A percentile compares a stretch with the other conserved stretches of the same genome.
Evolutionary conservation across 2,329 filamentous ascomycete genomes (phyloP).

Genomic region (Colletotrichum neosansevieriae): DNA sequence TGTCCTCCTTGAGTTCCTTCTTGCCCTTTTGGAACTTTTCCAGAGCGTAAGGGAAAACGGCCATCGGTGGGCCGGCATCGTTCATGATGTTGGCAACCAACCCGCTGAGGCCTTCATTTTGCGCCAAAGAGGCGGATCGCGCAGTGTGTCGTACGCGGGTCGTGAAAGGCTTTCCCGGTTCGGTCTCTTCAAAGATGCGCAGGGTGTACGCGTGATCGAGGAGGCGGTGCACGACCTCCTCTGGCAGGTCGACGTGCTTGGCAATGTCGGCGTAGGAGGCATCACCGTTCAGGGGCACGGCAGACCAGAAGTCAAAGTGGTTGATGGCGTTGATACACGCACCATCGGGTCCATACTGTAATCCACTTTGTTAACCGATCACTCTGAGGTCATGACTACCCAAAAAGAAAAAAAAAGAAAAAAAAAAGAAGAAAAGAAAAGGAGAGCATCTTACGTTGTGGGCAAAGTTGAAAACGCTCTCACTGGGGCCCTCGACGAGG

Average conservation of each 20-base stretch:
- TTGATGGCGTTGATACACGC: slow-evolving; percentile 61
- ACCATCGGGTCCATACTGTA: slow-evolving; percentile 57
- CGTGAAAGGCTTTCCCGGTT: slow-evolving; percentile 31
- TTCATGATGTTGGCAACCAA: slow-evolving; percentile 54
- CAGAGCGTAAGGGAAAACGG: slow-evolving; percentile 50
- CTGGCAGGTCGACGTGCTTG: slow-evolving; percentile 51
- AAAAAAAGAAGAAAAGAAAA: too few relatives aligned
- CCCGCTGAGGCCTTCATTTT: slow-evolving; percentile 49
- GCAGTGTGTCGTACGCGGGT: slow-evolving; percentile 51
- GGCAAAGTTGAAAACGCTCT: slow-evolving; percentile 61
- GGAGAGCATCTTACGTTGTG: slow-evolving; percentile 49
- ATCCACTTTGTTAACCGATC: not conserved
- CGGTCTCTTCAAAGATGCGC: slow-evolving; percentile 51
- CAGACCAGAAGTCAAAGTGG: slow-evolving; percentile 64
- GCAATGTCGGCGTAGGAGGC: slow-evolving; percentile 58
- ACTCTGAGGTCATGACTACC: too few relatives aligned
- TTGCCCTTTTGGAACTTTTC: slow-evolving; percentile 48
- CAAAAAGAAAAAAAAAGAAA: not conserved
- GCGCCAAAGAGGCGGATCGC: slow-evolving; percentile 53
- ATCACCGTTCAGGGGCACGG: slow-evolving; percentile 60
- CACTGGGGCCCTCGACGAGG: slow-evolving; percentile 60
- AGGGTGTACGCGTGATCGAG: slow-evolving; percentile 54
- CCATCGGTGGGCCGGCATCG: slow-evolving; percentile 53
- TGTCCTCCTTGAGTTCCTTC: slow-evolving; percentile 48
- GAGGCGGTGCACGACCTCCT: slow-evolving; percentile 53